phyloP scores from a whole-genome alignment of 73 alveolate genomes.

The Effrenium voratum region DNA sequence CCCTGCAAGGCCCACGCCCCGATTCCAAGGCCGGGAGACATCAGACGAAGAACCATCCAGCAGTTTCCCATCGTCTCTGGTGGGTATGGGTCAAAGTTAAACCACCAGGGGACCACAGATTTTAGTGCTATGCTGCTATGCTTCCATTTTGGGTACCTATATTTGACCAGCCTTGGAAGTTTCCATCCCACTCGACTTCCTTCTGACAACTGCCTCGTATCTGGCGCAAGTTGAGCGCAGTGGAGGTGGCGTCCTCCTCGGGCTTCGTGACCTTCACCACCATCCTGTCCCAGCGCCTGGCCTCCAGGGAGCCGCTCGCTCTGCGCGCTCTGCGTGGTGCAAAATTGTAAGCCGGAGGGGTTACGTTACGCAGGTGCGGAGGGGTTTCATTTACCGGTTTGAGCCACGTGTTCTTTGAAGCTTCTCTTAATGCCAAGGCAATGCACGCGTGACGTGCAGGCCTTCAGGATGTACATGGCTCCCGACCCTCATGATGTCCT shows the following conservation, averaged over 20 bases:
- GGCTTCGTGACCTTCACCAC: slow-evolving; percentile 91
- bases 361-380: neutral
- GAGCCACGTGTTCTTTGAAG: neutral
- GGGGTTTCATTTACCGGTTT: neutral
- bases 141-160: too few species aligned
- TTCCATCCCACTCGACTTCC: too few species aligned
- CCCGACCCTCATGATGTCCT: slow-evolving; percentile 77
- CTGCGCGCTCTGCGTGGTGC: neutral
- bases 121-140: too few species aligned
- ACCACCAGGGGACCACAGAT: too few species aligned
- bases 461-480: slow-evolving; percentile 86
- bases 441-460: slow-evolving; percentile 85
- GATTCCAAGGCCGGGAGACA: slow-evolving; percentile 36
- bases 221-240: too few species aligned
- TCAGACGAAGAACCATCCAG: too few species aligned
- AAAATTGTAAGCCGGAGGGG: neutral
- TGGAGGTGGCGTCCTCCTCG: slow-evolving; percentile 78
- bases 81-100: too few species aligned
- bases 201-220: too few species aligned
- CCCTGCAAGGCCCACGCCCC: slow-evolving; percentile 76
- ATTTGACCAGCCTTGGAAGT: neutral
- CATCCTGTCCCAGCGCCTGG: slow-evolving; percentile 73
- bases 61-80: neutral
- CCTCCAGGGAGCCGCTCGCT: slow-evolving; percentile 63
- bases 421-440: slow-evolving; percentile 2